Evolutionary conservation across 345 rosid species (phyloP).

Genomic region (Rhodamnia argentea): DNA sequence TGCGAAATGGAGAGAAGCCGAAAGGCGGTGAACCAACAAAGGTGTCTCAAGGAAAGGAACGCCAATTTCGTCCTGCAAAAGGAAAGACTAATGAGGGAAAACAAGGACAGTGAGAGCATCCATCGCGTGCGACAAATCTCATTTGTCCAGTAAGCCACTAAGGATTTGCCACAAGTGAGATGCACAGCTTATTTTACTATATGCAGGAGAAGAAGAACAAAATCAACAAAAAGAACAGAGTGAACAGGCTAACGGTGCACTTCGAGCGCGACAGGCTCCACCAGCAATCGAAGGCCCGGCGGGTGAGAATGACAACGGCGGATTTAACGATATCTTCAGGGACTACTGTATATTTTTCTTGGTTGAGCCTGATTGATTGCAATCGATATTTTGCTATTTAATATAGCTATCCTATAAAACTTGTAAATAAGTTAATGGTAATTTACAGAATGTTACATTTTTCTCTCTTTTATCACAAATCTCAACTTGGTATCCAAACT

Average conservation of each 20-base stretch:
- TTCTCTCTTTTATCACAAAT: background rate
- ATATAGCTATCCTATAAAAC: background rate
- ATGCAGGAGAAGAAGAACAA: background rate
- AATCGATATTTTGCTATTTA: background rate
- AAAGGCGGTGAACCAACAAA: slow-evolving; percentile 10
- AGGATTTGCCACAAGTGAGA: background rate
- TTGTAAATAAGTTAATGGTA: background rate
- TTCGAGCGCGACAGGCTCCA: background rate
- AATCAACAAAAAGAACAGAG: background rate
- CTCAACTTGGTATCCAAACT: background rate
- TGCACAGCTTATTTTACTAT: background rate
- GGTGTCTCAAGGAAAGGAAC: background rate
- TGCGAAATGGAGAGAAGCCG: slow-evolving; percentile 7
- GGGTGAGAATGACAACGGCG: background rate
- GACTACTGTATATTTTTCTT: background rate
- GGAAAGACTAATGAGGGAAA: background rate
- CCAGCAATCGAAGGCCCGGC: background rate
- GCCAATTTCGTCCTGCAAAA: background rate
- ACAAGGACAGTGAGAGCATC: background rate
- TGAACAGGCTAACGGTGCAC: background rate
- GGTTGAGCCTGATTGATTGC: background rate
- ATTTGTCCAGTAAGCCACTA: background rate
- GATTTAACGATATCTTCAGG: background rate
- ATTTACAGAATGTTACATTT: background rate
- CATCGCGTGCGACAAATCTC: background rate